phyloP scores from a whole-genome alignment of 179 eudicot genomes.

The Spergularia azorica region DNA sequence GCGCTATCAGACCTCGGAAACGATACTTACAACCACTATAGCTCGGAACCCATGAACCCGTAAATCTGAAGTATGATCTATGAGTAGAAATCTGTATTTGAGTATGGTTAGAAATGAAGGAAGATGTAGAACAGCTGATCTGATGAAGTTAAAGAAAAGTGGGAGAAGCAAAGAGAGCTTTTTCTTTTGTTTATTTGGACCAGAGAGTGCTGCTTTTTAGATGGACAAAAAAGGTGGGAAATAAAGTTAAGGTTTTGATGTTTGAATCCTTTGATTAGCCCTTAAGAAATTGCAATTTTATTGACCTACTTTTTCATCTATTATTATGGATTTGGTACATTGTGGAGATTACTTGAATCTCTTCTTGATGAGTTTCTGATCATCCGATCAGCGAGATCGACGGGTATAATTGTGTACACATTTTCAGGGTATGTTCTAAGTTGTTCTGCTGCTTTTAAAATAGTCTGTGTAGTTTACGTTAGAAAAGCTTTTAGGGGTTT shows the following conservation, averaged over 20 bases:
- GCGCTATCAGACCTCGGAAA: not conserved
- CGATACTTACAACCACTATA: not conserved
- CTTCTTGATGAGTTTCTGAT: conserved; percentile 10
- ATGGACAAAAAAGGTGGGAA: conserved; percentile 46
- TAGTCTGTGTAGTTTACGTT: conserved; percentile 4
- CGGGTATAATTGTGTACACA: conserved; percentile 20
- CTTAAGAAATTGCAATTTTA: conserved; percentile 35
- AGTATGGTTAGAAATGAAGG: conserved; percentile 21
- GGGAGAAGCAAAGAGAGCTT: conserved; percentile 28
- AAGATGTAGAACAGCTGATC: conserved; percentile 12
- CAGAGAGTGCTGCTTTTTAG: conserved; percentile 43
- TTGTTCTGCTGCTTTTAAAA: conserved; percentile 13
- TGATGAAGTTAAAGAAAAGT: conserved; percentile 27
- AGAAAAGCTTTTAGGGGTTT: conserved; percentile 17
- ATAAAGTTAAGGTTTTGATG: conserved; percentile 23
- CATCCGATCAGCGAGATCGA: conserved; percentile 21
- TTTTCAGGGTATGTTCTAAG: conserved; percentile 22
- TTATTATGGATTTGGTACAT: conserved; percentile 18
- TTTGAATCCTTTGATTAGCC: conserved; percentile 45
- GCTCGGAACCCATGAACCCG: conserved; percentile 1
- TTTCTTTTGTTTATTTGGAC: conserved; percentile 32
- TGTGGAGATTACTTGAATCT: not conserved
- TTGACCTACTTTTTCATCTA: conserved; percentile 27
- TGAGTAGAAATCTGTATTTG: conserved; percentile 12
- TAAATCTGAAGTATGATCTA: not conserved